Evolutionary conservation across 306 rosid genomes (phyloP).

Genomic region (Sphenostylis stenocarpa): DNA sequence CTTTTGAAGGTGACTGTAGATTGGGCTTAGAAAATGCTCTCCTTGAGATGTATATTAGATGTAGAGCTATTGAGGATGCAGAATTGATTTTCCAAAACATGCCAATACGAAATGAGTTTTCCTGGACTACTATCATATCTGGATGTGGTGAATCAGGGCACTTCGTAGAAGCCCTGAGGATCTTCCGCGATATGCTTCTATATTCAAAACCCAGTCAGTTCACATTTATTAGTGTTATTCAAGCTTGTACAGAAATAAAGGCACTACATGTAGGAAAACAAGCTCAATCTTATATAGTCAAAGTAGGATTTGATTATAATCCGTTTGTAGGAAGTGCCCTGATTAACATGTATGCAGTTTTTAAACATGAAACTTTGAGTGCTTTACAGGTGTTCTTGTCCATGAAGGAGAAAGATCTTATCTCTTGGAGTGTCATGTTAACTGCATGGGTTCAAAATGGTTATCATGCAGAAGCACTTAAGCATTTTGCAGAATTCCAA

Average conservation of each 20-base stretch:
- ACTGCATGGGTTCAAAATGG: conserved; percentile 51
- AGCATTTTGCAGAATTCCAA: conserved; percentile 38
- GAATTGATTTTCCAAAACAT: conserved; percentile 38
- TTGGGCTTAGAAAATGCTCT: conserved; percentile 44
- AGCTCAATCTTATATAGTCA: conserved; percentile 37
- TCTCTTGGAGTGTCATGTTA: conserved; percentile 50
- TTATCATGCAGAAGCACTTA: conserved; percentile 44
- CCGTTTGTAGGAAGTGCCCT: conserved; percentile 44
- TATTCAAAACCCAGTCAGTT: conserved; percentile 44
- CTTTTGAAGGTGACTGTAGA: conserved; percentile 32
- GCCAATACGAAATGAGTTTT: conserved; percentile 38
- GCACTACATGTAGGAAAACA: conserved; percentile 39
- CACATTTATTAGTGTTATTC: conserved; percentile 36
- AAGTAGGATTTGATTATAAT: conserved; percentile 44
- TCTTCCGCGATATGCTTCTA: conserved; percentile 40
- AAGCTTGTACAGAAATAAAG: conserved; percentile 40
- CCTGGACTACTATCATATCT: conserved; percentile 46
- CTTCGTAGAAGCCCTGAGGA: conserved; percentile 31
- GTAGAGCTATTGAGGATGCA: conserved; percentile 38
- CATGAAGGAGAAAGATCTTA: conserved; percentile 40
- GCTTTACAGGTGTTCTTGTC: conserved; percentile 41
- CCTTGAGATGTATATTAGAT: conserved; percentile 46
- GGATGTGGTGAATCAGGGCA: conserved; percentile 40
- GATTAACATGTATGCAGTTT: conserved; percentile 44
- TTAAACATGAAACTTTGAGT: conserved; percentile 35